These are phyloP conservation scores for Breviolum minutum DNA, from an alignment of 73 alveolate species.

Conservation along the genomic window DNA sequence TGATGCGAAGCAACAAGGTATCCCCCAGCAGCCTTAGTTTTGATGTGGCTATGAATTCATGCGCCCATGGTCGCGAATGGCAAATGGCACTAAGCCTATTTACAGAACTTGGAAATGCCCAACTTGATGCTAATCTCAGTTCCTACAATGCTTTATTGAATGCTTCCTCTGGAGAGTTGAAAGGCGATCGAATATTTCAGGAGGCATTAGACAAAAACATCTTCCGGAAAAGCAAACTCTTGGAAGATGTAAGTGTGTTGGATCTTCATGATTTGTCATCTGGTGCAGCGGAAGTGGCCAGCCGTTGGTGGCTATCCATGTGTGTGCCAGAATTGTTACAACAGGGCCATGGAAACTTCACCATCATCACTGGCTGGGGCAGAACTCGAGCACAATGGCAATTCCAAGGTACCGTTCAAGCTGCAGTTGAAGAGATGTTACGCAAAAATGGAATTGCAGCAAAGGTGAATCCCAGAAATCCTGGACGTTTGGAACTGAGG, in stretches of 20 bases:
- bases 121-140: conserved; percentile 6
- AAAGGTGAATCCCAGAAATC: conserved; percentile 1
- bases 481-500: conserved; percentile 9
- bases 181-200: conserved; percentile 1
- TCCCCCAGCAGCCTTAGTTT: conserved; percentile 14
- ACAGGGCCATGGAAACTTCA: neutral
- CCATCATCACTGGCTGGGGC: conserved; percentile 44
- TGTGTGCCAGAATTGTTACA: neutral
- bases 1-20: neutral
- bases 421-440: neutral
- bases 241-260: neutral
- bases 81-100: conserved; percentile 8
- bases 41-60: conserved; percentile 19
- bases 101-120: neutral
- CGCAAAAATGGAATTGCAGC: neutral
- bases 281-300: neutral
- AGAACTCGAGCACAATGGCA: neutral
- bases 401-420: neutral
- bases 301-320: conserved; percentile 27
- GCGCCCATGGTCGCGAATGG: conserved; percentile 39
- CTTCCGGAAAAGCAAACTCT: conserved; percentile 2
- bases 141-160: conserved; percentile 16
- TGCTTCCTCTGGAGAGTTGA: neutral
- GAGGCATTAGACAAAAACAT: neutral
- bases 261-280: conserved; percentile 3